A percentile compares a stretch with the other conserved stretches of the same genome.
These are phyloP conservation scores for Fusarium pininemorale DNA, from an alignment of 2,329 filamentous ascomycete species.

Conservation along the genomic window DNA sequence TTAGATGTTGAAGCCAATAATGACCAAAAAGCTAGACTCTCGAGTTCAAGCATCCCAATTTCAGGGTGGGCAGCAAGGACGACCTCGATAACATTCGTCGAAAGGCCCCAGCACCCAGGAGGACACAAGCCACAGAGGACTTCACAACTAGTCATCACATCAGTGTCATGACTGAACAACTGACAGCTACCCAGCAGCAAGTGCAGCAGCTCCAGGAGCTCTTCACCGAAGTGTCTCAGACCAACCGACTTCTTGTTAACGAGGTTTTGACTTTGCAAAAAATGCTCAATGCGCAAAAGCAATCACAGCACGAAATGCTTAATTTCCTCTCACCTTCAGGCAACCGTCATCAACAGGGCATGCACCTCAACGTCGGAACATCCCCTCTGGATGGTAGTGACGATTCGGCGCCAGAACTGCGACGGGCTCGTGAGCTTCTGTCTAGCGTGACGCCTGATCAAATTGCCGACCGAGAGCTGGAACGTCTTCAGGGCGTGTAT, in stretches of 20 bases:
- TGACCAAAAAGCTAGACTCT: slow-evolving; percentile 54
- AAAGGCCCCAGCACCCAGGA: slow-evolving; percentile 92
- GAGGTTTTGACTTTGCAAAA: slow-evolving; percentile 70
- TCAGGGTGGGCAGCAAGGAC: slow-evolving; percentile 94
- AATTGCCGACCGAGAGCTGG: slow-evolving; percentile 63
- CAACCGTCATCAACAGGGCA: slow-evolving; percentile 48
- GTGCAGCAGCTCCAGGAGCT: slow-evolving; percentile 87
- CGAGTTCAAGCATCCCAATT: slow-evolving; percentile 97
- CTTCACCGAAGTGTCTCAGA: slow-evolving; percentile 78
- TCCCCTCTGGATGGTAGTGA: slow-evolving; percentile 55
- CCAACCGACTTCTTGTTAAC: slow-evolving; percentile 69
- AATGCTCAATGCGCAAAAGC: slow-evolving; percentile 66
- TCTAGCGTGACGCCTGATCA: slow-evolving; percentile 62
- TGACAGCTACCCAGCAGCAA: slow-evolving; percentile 91
- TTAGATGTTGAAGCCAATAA: neutral
- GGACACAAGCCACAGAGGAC: slow-evolving; percentile 73
- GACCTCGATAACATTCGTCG: slow-evolving; percentile 95
- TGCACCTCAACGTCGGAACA: slow-evolving; percentile 49
- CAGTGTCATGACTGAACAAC: slow-evolving; percentile 85
- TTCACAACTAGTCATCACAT: slow-evolving; percentile 87
- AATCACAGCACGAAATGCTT: slow-evolving; percentile 67
- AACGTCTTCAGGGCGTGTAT: slow-evolving; percentile 64
- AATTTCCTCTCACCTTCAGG: slow-evolving; percentile 61
- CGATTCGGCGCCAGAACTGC: slow-evolving; percentile 62
- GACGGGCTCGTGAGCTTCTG: slow-evolving; percentile 65